Evolutionary conservation across 805 yeast species (phyloP).

Genomic region (Yarrowia yakushimensis): DNA sequence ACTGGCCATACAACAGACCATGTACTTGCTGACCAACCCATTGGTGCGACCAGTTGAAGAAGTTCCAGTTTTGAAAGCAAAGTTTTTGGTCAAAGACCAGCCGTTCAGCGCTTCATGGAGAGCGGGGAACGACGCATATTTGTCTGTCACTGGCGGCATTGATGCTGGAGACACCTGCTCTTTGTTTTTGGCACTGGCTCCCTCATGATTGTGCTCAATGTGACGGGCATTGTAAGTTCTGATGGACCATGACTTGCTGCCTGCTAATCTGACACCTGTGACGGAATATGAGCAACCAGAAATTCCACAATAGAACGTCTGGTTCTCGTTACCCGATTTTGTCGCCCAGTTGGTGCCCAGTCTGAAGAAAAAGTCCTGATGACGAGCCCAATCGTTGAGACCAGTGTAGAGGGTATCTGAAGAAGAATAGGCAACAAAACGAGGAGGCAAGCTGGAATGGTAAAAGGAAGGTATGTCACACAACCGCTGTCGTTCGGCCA

Average conservation of each 20-base stretch:
- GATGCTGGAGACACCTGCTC: background rate
- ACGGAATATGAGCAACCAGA: background rate
- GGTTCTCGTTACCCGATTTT: background rate
- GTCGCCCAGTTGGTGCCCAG: constrained; percentile 7
- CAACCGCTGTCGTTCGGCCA: background rate
- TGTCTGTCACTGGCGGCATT: background rate
- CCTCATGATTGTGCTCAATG: background rate
- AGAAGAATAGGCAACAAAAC: background rate
- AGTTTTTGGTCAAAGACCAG: background rate
- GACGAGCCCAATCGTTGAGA: constrained; percentile 8
- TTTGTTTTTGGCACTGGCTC: background rate
- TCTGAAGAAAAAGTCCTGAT: background rate
- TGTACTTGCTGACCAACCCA: constrained; percentile 1
- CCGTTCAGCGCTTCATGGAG: background rate
- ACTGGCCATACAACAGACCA: background rate
- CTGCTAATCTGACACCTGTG: constrained; percentile 3
- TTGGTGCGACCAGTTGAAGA: background rate
- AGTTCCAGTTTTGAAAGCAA: constrained; percentile 3
- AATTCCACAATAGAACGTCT: background rate
- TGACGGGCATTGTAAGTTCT: constrained; percentile 5
- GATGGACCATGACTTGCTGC: background rate
- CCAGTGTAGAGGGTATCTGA: background rate
- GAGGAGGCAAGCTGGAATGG: background rate
- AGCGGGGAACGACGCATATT: background rate
- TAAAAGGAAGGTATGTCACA: constrained; percentile 11